Conservation (phyloP, 768 basidiomycete species). For the Suillus brevipes region DNA sequence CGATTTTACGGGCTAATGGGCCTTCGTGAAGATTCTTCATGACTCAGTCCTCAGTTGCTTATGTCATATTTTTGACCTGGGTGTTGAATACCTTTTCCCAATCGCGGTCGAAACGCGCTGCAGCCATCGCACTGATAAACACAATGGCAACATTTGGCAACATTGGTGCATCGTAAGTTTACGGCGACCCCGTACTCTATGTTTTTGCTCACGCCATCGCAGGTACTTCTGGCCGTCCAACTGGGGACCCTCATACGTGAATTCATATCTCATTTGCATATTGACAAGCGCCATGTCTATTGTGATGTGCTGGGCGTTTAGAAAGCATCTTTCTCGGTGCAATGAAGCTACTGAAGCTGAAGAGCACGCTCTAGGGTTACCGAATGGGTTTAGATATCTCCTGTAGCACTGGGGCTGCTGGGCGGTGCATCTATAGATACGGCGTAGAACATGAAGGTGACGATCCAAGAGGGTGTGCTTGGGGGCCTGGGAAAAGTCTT, state of each 20-base stretch:
- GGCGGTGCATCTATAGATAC: not conserved
- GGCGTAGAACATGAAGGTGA: too few relatives aligned
- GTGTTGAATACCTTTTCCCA: constrained; percentile 61
- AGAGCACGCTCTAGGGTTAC: constrained; percentile 37
- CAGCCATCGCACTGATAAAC: constrained; percentile 80
- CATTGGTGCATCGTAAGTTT: constrained; percentile 71
- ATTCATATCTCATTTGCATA: constrained; percentile 76
- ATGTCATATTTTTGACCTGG: constrained; percentile 61
- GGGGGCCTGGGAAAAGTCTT: too few relatives aligned
- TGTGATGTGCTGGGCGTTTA: constrained; percentile 48
- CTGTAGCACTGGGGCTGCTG: constrained; percentile 28
- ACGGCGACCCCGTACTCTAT: not conserved
- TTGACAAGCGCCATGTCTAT: constrained; percentile 51
- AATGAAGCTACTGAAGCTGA: constrained; percentile 40
- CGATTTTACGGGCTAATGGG: not conserved
- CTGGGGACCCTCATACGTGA: constrained; percentile 70
- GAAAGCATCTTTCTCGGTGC: constrained; percentile 40
- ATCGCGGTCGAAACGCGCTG: constrained; percentile 81
- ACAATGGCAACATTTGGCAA: constrained; percentile 80
- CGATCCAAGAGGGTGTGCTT: too few relatives aligned
- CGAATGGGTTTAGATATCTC: constrained; percentile 45
- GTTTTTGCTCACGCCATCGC: not conserved
- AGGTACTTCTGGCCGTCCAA: constrained; percentile 64
- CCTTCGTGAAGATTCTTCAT: constrained; percentile 61
- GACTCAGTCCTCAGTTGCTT: constrained; percentile 70